Base-by-base conservation (phyloP, 73 alveolate species). In the Paramecium caudatum region DNA sequence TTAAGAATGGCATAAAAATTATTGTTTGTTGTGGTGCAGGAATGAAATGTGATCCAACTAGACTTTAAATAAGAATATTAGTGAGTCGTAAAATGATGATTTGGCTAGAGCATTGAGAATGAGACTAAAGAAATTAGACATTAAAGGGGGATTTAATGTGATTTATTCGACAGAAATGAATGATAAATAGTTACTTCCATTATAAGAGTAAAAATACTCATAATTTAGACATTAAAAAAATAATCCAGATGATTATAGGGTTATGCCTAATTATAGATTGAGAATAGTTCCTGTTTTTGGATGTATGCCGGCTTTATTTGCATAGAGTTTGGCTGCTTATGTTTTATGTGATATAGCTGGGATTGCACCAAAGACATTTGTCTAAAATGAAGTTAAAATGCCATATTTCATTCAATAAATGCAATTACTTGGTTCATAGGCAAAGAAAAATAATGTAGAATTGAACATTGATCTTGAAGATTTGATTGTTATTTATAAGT, bases 11-110 rank as follows among this genome's bases (percentile, higher is more conserved):
- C 13, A 70, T 95, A 12, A 88, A 90, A 48, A 80, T 96, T 0
- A 80, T 95, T 55, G 90, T 95, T 5, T 93, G 98, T 17, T 91
- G 94, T 95, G 99, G 99, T 8, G 98, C 99, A 30, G 99, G 97
- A 16, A 95, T 94, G 46, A 95, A 95, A 90, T 82, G 91, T 32
- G 98, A 96, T 70, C 98, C 97, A 1, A 95, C 99, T 16, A 90
- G 96, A 34, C 82, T 96, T 19, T 47, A 96, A 65, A 88, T 90
- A 41, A 61, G 94, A 91, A 96, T 83, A 95, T 96, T 39, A 69
- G 86, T 91, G 93, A 78, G 82, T 92, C 94, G 55, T 62, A 82
- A 87, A 90, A 93, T 55, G 91, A 86, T 91, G 95, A 91, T 63
- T 91, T 91, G 45, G 90, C 93, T 47, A 92, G 94, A 90, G 91